Evolutionary conservation across 1,284 basidiomycete genomes (phyloP), one percentile per base, ranked within the genome.

Genomic region (Ganoderma multipileum): DNA sequence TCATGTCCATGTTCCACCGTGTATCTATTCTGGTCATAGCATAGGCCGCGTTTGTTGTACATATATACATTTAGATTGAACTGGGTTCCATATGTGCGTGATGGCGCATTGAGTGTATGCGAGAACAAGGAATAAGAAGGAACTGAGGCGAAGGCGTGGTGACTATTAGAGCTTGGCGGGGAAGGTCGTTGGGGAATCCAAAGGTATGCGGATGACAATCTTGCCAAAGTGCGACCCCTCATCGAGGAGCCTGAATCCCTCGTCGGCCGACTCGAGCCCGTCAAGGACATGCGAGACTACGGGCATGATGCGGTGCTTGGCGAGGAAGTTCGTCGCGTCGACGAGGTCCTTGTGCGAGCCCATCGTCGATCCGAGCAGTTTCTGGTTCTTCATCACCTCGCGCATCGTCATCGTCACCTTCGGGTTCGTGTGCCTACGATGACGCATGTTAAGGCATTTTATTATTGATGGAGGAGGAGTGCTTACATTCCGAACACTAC

Each of bases 361-460:
- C 92, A 96, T 94, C 26, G 92, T 95, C 0, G 92, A 91, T 57
- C 92, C 94, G 54, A 94, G 83, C 47, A 96, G 81, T 67, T 91
- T 88, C 61, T 93, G 87, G 74, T 95, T 93, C 73, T 86, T 89
- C 68, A 95, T 78, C n/a, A 95, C 92, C 73, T 94, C 89, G 20
- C 87, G 86, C 92, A 96, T 95, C 12, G 90, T 92, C 74, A 96
- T 86, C 18, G 84, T 84, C 59, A 94, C 86, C 74, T 83, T 83
- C 14, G 87, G 87, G 36, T 79, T 81, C 23, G 88, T 89, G 57
- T 93, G 94, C 91, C 92, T 94, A 67, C 68, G 12, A 9, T 26
- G n/a, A n/a, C n/a, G n/a, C n/a, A n/a, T n/a, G n/a, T n/a, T n/a
- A n/a, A n/a, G n/a, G n/a, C n/a, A n/a, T n/a, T n/a, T 36, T 11